Base-by-base conservation (phyloP, 306 rosid species). In the Castanospermum australe region DNA sequence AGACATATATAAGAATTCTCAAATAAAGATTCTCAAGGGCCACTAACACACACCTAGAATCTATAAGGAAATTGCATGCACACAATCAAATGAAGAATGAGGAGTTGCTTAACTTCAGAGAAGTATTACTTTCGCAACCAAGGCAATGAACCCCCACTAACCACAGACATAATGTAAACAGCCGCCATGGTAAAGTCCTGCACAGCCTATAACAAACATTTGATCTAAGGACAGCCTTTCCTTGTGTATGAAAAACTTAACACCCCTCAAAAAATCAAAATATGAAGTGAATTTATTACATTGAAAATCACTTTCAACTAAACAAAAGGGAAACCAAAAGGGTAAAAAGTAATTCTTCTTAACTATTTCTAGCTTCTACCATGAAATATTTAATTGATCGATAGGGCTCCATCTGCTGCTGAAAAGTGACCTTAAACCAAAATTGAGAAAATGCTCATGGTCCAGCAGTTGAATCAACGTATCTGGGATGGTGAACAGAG, bases 401-500 rank as follows among this genome's bases (percentile, higher is more conserved):
- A 60, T 61, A 56, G 68, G 35, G 84, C 20, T 45, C 59, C 69
- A 78, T 74, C 87, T 74, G 76, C 84, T 28, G 76, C 84, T 50
- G 78, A 80, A 87, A 85, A 71, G 51, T 56, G 83, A 76, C 85
- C 87, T 13, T 62, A 41, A 82, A 73, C 63, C 71, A 73, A 73
- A 74, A 69, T 79, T 67, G 54, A 68, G 47, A 75, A 62, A 77
- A 65, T 60, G 78, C 79, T 42, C 84, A 81, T 35, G 83, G 30
- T 77, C 81, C 76, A 59, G 47, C 60, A 45, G 79, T 65, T 67
- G 54, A 81, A 84, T 88, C 91, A 94, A 67, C 97, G 92, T 68
- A 86, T 85, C 89, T 92, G 98, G 80, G 96, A 73, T 79, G 96
- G 86, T 42, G 94, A 92, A 75, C 98, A 94, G 38, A 90, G 80